Conservation (phyloP, 331 rosid genomes). For the Stylosanthes scabra region DNA sequence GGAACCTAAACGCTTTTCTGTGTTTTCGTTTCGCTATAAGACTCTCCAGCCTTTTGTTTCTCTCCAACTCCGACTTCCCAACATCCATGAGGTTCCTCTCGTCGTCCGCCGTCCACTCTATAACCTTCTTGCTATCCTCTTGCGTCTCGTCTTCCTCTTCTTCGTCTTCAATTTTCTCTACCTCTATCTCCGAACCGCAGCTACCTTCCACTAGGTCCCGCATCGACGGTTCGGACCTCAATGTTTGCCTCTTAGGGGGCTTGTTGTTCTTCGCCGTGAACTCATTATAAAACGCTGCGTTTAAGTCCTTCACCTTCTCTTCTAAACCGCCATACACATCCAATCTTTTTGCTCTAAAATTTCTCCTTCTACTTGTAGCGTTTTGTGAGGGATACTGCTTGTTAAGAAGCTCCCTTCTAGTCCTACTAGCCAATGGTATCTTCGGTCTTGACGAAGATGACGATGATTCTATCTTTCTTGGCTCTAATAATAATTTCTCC, state of each 20-base stretch:
- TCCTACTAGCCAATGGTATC: conserved; percentile 21
- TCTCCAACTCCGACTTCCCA: conserved; percentile 83
- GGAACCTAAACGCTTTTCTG: conserved; percentile 48
- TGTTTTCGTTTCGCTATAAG: conserved; percentile 79
- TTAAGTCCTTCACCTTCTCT: conserved; percentile 34
- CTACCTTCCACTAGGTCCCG: conserved; percentile 34
- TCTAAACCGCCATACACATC: conserved; percentile 41
- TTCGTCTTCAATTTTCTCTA: conserved; percentile 40
- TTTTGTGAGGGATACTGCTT: conserved; percentile 39
- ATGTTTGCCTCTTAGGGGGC: conserved; percentile 11
- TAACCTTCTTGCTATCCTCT: conserved; percentile 55
- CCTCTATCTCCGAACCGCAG: conserved; percentile 10
- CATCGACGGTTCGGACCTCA: conserved; percentile 50
- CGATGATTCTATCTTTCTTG: conserved; percentile 18
- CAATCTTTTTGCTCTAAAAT: conserved; percentile 49
- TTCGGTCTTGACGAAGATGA: background rate
- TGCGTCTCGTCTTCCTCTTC: conserved; percentile 59
- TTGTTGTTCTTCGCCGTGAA: conserved; percentile 22
- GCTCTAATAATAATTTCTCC: conserved; percentile 12
- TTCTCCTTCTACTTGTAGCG: conserved; percentile 60
- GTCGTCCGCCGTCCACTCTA: conserved; percentile 90
- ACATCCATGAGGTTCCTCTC: conserved; percentile 76
- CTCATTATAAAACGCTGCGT: conserved; percentile 30
- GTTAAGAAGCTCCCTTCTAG: conserved; percentile 30
- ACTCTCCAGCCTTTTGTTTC: conserved; percentile 79